These are phyloP conservation scores for Wickerhamiella vanderwaltii DNA, from an alignment of 805 yeast genomes.

Conservation along the genomic window DNA sequence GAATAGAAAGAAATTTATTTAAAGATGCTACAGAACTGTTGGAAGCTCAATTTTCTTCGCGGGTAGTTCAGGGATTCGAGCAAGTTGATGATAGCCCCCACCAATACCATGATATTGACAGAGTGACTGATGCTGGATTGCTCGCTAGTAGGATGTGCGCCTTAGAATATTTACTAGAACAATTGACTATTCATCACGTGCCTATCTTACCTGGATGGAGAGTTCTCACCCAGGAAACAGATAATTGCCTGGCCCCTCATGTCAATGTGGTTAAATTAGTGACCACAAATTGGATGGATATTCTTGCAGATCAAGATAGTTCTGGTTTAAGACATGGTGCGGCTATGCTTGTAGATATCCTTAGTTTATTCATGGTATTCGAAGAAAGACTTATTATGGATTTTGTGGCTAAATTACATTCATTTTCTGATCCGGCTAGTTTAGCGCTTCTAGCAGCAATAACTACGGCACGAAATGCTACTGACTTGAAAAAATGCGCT, in stretches of 20 bases:
- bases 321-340: neutral
- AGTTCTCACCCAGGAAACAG: too few species aligned
- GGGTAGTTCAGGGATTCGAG: too few species aligned
- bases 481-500: neutral
- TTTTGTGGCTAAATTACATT: neutral
- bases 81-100: too few species aligned
- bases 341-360: neutral
- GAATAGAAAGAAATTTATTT: too few species aligned
- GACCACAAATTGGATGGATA: neutral
- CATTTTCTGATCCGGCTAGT: neutral
- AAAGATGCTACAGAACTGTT: too few species aligned
- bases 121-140: too few species aligned
- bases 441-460: conserved; percentile 3
- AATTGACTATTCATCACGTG: too few species aligned
- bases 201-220: too few species aligned
- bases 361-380: neutral
- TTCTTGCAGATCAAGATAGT: neutral
- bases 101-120: too few species aligned
- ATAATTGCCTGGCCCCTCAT: neutral
- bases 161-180: too few species aligned
- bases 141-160: too few species aligned
- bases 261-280: neutral
- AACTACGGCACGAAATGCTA: neutral
- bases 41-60: too few species aligned
- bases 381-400: neutral